Conservation (phyloP, 768 basidiomycete species). For the Podaxis carcinomalis region DNA sequence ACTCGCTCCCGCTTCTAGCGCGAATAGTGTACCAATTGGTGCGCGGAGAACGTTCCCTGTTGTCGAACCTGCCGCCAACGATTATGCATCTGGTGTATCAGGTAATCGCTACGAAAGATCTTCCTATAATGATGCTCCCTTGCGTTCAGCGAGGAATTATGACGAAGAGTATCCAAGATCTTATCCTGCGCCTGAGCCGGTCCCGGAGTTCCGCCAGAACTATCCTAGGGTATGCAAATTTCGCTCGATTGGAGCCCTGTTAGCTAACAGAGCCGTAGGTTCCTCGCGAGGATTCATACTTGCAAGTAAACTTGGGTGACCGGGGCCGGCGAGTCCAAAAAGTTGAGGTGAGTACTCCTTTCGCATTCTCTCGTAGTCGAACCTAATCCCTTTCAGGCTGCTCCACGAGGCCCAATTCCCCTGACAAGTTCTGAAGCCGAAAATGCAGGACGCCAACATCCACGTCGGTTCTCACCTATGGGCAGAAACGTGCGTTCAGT, state of each 20-base stretch:
- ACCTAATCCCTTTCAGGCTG: neutral
- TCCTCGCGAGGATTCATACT: neutral
- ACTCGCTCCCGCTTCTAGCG: neutral
- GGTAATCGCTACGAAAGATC: slow-evolving; percentile 4
- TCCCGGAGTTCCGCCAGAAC: neutral
- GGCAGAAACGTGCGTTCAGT: neutral
- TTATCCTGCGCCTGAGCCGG: slow-evolving; percentile 2
- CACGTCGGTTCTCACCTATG: neutral
- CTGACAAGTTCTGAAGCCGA: neutral
- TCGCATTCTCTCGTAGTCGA: neutral
- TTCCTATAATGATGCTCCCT: neutral
- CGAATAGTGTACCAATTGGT: slow-evolving; percentile 10
- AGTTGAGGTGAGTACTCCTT: neutral
- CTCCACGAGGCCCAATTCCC: neutral
- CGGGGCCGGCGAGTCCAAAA: neutral
- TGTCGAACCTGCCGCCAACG: neutral
- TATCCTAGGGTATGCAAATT: neutral
- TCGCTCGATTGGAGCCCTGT: neutral
- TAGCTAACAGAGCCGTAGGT: neutral
- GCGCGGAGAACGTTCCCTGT: neutral
- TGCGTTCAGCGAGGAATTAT: neutral
- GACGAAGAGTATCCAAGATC: neutral
- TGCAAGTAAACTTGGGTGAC: neutral
- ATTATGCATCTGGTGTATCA: neutral
- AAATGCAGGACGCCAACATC: neutral